Evolutionary conservation across 2,329 filamentous ascomycete species (phyloP).

Genomic region (Dendryphion nanum): DNA sequence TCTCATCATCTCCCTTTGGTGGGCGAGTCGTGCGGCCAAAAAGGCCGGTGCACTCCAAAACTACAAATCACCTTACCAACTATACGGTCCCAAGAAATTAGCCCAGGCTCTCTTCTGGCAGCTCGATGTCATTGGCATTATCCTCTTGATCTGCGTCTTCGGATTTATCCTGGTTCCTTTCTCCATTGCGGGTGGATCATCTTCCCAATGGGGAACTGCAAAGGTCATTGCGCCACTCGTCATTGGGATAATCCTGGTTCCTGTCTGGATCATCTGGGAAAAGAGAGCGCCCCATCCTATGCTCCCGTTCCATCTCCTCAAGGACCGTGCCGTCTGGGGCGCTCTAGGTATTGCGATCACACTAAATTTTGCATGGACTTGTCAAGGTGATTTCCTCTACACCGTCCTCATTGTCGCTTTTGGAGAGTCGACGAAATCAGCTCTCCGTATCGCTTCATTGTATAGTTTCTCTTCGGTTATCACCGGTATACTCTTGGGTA

Average conservation of each 20-base stretch:
- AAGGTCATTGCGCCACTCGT: conserved; percentile 53
- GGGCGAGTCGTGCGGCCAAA: conserved; percentile 54
- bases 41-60: conserved; percentile 49
- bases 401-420: conserved; percentile 63
- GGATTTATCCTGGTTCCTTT: conserved; percentile 52
- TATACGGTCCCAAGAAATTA: conserved; percentile 40
- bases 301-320: conserved; percentile 60
- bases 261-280: conserved; percentile 57
- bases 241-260: conserved; percentile 51
- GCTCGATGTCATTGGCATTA: conserved; percentile 53
- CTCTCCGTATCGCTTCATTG: conserved; percentile 60
- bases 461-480: conserved; percentile 60
- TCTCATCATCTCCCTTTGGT: conserved; percentile 51
- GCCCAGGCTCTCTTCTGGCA: conserved; percentile 54
- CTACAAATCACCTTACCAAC: conserved; percentile 46
- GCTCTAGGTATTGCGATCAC: conserved; percentile 58
- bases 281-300: conserved; percentile 51
- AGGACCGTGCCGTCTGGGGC: conserved; percentile 64
- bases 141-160: conserved; percentile 47
- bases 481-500: conserved; percentile 55
- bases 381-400: conserved; percentile 65
- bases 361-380: conserved; percentile 59
- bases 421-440: conserved; percentile 55
- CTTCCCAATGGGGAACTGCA: conserved; percentile 50
- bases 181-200: conserved; percentile 54